Conservation (phyloP, 805 yeast species). For the Schwanniomyces yamadae region DNA sequence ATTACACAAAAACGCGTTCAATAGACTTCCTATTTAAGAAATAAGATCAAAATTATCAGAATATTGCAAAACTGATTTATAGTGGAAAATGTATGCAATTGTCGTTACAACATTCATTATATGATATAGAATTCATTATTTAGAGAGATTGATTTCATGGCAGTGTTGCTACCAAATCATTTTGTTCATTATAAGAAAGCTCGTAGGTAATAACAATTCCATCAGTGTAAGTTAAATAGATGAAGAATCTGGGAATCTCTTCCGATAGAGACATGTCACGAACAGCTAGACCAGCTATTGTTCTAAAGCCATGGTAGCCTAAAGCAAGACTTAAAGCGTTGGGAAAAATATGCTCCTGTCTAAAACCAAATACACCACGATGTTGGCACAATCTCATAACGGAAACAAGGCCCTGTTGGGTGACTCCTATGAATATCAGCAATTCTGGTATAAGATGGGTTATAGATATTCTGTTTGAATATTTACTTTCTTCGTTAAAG, state of each 20-base stretch:
- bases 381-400: constrained; percentile 36
- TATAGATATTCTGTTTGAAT: constrained; percentile 36
- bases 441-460: constrained; percentile 35
- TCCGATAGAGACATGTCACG: constrained; percentile 22
- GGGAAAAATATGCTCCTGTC: constrained; percentile 44
- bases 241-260: constrained; percentile 22
- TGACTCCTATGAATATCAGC: constrained; percentile 31
- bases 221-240: constrained; percentile 35
- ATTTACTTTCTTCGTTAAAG: constrained; percentile 32
- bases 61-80: no score
- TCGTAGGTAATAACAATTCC: constrained; percentile 28
- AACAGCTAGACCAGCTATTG: constrained; percentile 32
- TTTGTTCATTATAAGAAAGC: constrained; percentile 8
- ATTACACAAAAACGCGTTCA: constrained; percentile 13
- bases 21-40: constrained; percentile 12
- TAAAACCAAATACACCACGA: constrained; percentile 39
- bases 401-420: constrained; percentile 38
- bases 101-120: no score
- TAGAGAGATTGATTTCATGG: neutral
- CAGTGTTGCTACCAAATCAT: constrained; percentile 3
- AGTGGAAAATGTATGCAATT: no score
- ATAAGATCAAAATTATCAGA: no score
- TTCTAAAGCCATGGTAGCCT: constrained; percentile 28
- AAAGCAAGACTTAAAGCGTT: constrained; percentile 26
- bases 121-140: no score